phyloP scores from a whole-genome alignment of 352 stramenopile species.

The Pythium folliculosum region DNA sequence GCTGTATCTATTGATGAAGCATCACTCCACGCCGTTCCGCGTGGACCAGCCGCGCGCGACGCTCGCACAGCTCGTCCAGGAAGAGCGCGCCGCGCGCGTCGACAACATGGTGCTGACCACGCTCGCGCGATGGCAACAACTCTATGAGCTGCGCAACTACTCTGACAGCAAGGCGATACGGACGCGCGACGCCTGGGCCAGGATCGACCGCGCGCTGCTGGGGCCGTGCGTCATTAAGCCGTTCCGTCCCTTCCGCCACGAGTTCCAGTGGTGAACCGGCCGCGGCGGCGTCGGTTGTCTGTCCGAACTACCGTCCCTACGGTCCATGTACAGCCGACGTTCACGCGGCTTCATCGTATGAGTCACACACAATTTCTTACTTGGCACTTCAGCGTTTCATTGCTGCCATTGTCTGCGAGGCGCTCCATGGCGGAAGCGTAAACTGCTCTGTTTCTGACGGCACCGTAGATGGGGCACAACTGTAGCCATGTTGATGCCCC shows the following conservation, averaged over 20 bases:
- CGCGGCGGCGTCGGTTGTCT: too few relatives aligned
- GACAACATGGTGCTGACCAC: constrained; percentile 1
- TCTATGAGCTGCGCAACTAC: constrained; percentile 14
- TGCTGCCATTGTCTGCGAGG: too few relatives aligned
- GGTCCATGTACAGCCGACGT: too few relatives aligned
- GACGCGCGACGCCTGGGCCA: constrained; percentile 7
- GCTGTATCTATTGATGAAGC: not conserved
- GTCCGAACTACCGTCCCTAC: too few relatives aligned
- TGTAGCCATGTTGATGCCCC: too few relatives aligned
- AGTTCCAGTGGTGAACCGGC: constrained; percentile 23
- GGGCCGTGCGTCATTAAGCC: constrained; percentile 13
- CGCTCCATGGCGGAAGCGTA: too few relatives aligned
- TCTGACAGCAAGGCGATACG: not conserved
- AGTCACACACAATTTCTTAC: too few relatives aligned
- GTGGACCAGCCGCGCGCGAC: not conserved
- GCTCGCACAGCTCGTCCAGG: not conserved
- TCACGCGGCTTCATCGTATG: too few relatives aligned
- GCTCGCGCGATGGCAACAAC: not conserved
- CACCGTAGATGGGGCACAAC: too few relatives aligned
- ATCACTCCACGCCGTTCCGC: not conserved
- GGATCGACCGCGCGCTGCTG: constrained; percentile 2
- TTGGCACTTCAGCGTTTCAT: too few relatives aligned
- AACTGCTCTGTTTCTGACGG: too few relatives aligned
- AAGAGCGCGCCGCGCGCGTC: not conserved
- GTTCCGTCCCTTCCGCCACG: constrained; percentile 13